phyloP scores from a whole-genome alignment of 345 rosid species.

The Eutrema heterophyllum region DNA sequence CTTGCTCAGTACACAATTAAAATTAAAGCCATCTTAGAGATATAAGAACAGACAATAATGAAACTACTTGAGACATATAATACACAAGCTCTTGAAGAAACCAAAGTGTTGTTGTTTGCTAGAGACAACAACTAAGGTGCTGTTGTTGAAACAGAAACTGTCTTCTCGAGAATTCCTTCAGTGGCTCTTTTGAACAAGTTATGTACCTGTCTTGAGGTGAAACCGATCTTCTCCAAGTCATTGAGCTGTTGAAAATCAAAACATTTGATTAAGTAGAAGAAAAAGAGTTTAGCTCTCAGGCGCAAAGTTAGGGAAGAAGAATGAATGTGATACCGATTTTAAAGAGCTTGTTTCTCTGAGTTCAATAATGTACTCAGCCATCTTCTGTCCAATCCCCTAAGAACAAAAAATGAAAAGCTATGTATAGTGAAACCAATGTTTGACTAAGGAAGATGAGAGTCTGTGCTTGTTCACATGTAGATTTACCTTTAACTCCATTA shows the following conservation, averaged over 20 bases:
- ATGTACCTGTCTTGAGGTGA: slow-evolving; percentile 74
- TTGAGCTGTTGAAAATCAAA: slow-evolving; percentile 44
- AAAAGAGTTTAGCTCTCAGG: neutral
- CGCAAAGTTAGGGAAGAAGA: neutral
- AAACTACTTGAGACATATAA: neutral
- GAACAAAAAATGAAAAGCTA: neutral
- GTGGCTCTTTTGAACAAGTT: slow-evolving; percentile 62
- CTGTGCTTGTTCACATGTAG: neutral
- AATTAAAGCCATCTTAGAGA: neutral
- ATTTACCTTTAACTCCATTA: slow-evolving; percentile 65
- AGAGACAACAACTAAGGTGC: slow-evolving; percentile 25
- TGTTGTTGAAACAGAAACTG: slow-evolving; percentile 15
- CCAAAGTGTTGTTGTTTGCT: neutral
- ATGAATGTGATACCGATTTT: slow-evolving; percentile 42
- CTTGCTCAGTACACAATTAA: neutral
- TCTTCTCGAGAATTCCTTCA: slow-evolving; percentile 44
- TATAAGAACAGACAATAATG: neutral
- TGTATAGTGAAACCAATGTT: neutral
- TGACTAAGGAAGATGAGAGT: neutral
- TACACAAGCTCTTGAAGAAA: slow-evolving; percentile 1
- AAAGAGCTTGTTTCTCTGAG: slow-evolving; percentile 66
- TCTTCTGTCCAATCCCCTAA: slow-evolving; percentile 79
- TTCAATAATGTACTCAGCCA: slow-evolving; percentile 68
- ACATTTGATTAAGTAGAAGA: neutral
- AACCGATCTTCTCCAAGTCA: slow-evolving; percentile 80